Percentiles rank a stretch among this genome's conserved stretches.
Conservation (phyloP, 768 basidiomycete species). For the Hortiboletus flavorubellus region DNA sequence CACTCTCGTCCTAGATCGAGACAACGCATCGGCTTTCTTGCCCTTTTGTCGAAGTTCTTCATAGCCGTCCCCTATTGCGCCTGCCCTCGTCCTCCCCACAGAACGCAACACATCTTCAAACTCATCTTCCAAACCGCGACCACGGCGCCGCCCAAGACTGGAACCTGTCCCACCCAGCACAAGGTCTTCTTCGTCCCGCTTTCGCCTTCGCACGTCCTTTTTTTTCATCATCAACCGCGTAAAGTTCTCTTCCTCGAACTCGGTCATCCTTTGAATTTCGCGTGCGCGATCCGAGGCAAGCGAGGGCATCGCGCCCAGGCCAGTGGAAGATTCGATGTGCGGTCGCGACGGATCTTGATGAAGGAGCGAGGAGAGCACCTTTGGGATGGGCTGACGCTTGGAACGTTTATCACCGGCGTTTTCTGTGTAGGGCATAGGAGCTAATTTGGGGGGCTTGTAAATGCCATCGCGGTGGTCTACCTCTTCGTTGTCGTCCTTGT, state of each 20-base stretch:
- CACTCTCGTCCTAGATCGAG: constrained; percentile 48
- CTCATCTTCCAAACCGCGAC: constrained; percentile 78
- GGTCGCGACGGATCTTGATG: constrained; percentile 58
- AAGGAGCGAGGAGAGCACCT: constrained; percentile 54
- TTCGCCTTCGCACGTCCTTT: constrained; percentile 69
- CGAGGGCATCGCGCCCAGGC: constrained; percentile 60
- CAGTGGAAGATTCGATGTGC: constrained; percentile 67
- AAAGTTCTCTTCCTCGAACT: constrained; percentile 95
- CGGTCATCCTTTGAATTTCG: constrained; percentile 74
- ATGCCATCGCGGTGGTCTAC: constrained; percentile 43
- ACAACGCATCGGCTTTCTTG: constrained; percentile 58
- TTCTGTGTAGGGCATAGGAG: constrained; percentile 83
- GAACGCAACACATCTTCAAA: constrained; percentile 76
- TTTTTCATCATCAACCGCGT: constrained; percentile 89
- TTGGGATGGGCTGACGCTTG: constrained; percentile 57
- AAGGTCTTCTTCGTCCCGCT: constrained; percentile 81
- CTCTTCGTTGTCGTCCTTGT: constrained; percentile 22
- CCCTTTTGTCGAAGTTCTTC: constrained; percentile 72
- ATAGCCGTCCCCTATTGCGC: constrained; percentile 66
- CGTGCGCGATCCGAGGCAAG: constrained; percentile 63
- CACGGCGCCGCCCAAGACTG: constrained; percentile 53
- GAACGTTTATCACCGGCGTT: constrained; percentile 42
- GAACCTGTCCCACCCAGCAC: constrained; percentile 74
- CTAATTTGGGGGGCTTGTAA: constrained; percentile 85
- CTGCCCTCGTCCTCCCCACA: constrained; percentile 43